Base-by-base conservation (phyloP, 2,329 filamentous ascomycete genomes). In the Aspergillus udagawae region DNA sequence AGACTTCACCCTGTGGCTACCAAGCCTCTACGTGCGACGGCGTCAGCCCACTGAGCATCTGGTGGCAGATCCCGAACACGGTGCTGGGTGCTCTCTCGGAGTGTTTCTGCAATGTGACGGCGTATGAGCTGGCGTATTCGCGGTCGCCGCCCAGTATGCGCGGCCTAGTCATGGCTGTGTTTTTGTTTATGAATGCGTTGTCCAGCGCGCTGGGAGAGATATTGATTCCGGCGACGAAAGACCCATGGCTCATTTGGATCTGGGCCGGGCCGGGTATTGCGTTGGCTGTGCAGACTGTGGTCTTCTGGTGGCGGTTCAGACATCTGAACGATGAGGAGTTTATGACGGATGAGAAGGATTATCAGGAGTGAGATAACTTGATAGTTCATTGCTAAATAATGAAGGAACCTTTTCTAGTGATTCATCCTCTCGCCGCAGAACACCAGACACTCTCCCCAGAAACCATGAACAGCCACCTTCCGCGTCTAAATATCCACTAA, bases 231-330 rank as follows among this genome's bases (percentile, higher is more conserved):
- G 77, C 69, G 1, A 77, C 80, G 44, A 67, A 65, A 48, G 80
- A 82, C 54, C 80, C 80, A 1, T 75, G 77, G 56, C 69, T 82
- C 7, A 72, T 78, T 27, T 81, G 78, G 77, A 62, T 79, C 10
- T 81, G 78, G 72, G 77, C 71, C 3, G 81, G 77, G 23, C 79
- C 79, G 3, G 76, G 77, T 2, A 79, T 83, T 48, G 79, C 76
- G 6, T 73, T 82, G 1, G 75, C 72, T 42, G 67, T 77, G 3
- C 76, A 82, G 64, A 80, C 77, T 0, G 63, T 78, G 27, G 63
- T 82, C 53, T 83, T 83, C 64, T 79, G 73, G 68, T 77, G 73
- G 67, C 67, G 74, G 25, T 81, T 82, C 62, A 73, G 69, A 28
- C 65, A 76, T 49, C 65, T 83, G 28, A 79, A 82, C 52, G 65